Conservation (phyloP, 108 stramenopile species). For the Asterionellopsis glacialis region DNA sequence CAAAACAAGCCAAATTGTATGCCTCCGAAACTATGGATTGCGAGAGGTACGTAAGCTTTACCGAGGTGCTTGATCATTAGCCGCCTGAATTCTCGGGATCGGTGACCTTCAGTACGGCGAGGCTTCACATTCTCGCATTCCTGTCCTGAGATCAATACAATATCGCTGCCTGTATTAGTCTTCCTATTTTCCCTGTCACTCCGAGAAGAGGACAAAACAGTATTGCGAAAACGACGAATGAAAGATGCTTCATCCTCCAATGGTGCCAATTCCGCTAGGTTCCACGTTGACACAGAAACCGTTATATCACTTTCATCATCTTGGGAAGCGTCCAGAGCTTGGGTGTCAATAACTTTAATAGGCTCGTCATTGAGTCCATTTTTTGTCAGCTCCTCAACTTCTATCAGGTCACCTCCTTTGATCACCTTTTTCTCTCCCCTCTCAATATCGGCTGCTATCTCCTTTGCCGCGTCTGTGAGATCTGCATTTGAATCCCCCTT, state of each 20-base stretch:
- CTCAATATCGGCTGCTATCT: too few species aligned
- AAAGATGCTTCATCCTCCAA: conserved; percentile 77
- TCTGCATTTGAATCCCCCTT: too few species aligned
- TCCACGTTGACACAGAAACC: conserved; percentile 83
- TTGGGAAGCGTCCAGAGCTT: conserved; percentile 17
- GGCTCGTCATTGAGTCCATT: not conserved
- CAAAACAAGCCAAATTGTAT: conserved; percentile 83
- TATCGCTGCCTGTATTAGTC: conserved; percentile 52
- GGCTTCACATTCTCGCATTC: conserved; percentile 91
- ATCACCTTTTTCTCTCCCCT: too few species aligned
- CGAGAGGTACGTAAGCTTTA: conserved; percentile 71
- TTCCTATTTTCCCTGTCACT: not conserved
- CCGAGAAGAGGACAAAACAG: not conserved
- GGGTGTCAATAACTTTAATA: not conserved
- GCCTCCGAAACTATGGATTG: conserved; percentile 82
- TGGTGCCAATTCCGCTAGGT: conserved; percentile 75
- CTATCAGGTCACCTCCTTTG: too few species aligned
- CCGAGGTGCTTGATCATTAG: conserved; percentile 79
- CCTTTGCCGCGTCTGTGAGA: too few species aligned
- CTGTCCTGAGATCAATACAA: conserved; percentile 80
- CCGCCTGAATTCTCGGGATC: conserved; percentile 74
- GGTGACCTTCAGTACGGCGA: conserved; percentile 69
- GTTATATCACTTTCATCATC: conserved; percentile 51
- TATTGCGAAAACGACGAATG: conserved; percentile 57
- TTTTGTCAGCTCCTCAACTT: too few species aligned